Conservation (phyloP, 179 eudicot species). For the Silene vulgaris region DNA sequence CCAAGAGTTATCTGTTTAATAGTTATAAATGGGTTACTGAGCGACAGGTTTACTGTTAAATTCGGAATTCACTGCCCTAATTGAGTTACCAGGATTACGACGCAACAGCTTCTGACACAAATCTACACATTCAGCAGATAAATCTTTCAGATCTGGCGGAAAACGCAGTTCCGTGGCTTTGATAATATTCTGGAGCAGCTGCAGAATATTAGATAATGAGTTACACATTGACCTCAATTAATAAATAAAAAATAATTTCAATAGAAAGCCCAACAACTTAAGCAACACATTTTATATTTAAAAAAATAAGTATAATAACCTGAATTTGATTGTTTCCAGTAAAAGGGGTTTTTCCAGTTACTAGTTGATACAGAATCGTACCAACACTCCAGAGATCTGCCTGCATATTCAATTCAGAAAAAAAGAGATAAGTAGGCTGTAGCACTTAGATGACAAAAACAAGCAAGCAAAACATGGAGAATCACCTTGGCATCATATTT, state of each 20-base stretch:
- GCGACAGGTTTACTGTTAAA: background rate
- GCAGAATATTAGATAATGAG: conserved; percentile 23
- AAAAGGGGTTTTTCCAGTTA: conserved; percentile 88
- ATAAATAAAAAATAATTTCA: background rate
- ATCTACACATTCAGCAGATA: conserved; percentile 69
- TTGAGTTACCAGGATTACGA: conserved; percentile 73
- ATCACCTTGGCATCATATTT: conserved; percentile 95
- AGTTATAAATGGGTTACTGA: background rate
- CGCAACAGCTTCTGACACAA: conserved; percentile 82
- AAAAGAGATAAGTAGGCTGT: conserved; percentile 3
- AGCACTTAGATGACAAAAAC: background rate
- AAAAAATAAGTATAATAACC: conserved; percentile 33
- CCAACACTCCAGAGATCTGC: conserved; percentile 99
- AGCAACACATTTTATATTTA: background rate
- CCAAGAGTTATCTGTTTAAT: conserved; percentile 3
- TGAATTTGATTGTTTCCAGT: conserved; percentile 81
- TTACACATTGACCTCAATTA: conserved; percentile 5
- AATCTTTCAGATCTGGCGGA: conserved; percentile 56
- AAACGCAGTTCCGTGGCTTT: conserved; percentile 72
- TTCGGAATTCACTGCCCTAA: background rate
- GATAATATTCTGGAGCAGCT: conserved; percentile 85
- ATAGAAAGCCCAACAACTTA: background rate
- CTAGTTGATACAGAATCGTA: conserved; percentile 79
- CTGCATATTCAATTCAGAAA: conserved; percentile 44
- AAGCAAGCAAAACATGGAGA: conserved; percentile 7